Base-by-base conservation (phyloP, 2,329 filamentous ascomycete species). In the Bipolaris bicolor region DNA sequence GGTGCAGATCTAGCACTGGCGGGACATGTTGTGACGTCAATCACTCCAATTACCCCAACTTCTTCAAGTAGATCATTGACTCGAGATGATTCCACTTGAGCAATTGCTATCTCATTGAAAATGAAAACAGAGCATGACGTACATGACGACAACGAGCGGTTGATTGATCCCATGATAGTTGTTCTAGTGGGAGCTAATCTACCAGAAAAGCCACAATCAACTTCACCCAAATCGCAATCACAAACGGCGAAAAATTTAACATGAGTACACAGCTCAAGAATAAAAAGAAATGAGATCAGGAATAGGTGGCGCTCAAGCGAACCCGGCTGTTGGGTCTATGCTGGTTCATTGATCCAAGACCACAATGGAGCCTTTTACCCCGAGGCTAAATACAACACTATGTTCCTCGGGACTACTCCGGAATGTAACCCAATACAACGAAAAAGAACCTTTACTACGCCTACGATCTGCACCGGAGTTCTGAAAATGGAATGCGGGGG, bases 311-410 rank as follows among this genome's bases (percentile, higher is more conserved):
- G 6, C 7, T 41, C 20, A 2, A 24, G 15, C 15, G 29, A 16
- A 29, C 18, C 24, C 45, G 24, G 22, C 39, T 36, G n/a, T 10
- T 39, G 36, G 2, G 18, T 24, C 4, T 10, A 13, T 15, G 15
- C 13, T 10, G 5, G 24, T 51, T 31, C 40, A 33, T 15, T 13
- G 22, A 41, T 13, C 34, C 33, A 7, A 11, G 33, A 40, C 34
- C 18, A 33, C n/a, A 34, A 46, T 33, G 41, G 40, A 33, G 20
- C 0, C 31, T 20, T 22, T 46, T 52, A 22, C 41, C 37, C 53
- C 53, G 53, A 56, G 53, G 53, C 53, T 52, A 52, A 52, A 56
- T 56, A 46, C 53, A 46, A 56, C 41, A 52, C 40, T 24, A 33
- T 56, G 34, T 56, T 41, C 34, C 50, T 9, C 53, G 53, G 41